These are phyloP conservation scores for Chimonanthus praecox DNA, from an alignment of 164 flowering plant genomes.

Conservation along the genomic window DNA sequence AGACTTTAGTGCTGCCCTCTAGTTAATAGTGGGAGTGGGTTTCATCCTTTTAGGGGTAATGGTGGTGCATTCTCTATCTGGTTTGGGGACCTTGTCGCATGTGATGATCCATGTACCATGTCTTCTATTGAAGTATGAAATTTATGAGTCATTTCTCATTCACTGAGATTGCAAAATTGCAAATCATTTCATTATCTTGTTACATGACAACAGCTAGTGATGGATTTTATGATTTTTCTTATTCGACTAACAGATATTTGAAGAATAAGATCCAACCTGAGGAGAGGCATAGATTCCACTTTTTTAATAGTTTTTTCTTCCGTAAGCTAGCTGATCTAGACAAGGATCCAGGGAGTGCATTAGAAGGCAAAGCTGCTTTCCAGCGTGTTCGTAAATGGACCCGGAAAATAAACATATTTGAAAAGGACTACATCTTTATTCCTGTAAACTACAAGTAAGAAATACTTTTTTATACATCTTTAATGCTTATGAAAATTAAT, in stretches of 20 bases:
- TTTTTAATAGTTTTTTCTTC: slow-evolving; percentile 94
- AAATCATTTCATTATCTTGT: background rate
- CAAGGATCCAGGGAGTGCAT: slow-evolving; percentile 68
- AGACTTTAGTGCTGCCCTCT: background rate
- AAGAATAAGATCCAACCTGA: slow-evolving; percentile 52
- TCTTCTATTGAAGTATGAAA: background rate
- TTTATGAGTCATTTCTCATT: background rate
- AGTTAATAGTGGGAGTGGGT: background rate
- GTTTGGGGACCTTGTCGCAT: background rate
- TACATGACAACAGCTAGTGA: background rate
- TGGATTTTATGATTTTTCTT: background rate
- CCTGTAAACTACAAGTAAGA: slow-evolving; percentile 94
- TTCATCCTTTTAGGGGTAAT: background rate
- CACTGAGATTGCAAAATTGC: background rate
- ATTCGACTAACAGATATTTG: slow-evolving; percentile 54
- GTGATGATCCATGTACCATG: background rate
- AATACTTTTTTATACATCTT: background rate
- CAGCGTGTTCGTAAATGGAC: slow-evolving; percentile 97
- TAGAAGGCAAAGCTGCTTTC: slow-evolving; percentile 87
- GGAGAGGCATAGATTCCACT: slow-evolving; percentile 58
- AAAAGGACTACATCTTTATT: slow-evolving; percentile 80
- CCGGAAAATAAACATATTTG: slow-evolving; percentile 83
- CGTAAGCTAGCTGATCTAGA: slow-evolving; percentile 87
- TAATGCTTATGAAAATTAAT: slow-evolving; percentile 3
- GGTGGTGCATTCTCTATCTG: background rate